Percentiles rank a stretch among this genome's conserved stretches.
These are phyloP conservation scores for Diplodia scrobiculata DNA, from an alignment of 2,329 filamentous ascomycete species.

Conservation along the genomic window DNA sequence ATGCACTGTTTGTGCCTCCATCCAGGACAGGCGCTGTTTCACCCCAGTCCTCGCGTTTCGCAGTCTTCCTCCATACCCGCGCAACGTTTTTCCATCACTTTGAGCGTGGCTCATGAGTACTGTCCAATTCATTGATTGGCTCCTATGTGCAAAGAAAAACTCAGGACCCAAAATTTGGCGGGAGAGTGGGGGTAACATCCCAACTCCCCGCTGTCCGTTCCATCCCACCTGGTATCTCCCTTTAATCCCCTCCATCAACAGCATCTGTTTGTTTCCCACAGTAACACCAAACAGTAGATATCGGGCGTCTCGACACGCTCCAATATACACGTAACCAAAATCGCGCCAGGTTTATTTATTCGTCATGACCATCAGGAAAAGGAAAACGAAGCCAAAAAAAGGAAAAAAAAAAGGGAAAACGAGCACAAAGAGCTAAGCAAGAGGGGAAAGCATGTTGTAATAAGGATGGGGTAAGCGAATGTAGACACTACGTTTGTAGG, in stretches of 20 bases:
- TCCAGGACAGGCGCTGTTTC: neutral
- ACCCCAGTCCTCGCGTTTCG: neutral
- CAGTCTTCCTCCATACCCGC: neutral
- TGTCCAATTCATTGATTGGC: constrained; percentile 23
- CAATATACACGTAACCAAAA: constrained; percentile 21
- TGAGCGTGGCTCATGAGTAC: neutral
- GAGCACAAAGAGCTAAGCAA: constrained; percentile 1
- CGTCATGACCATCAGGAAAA: constrained; percentile 24
- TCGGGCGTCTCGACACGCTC: constrained; percentile 1
- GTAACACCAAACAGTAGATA: constrained; percentile 21
- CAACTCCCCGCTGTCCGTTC: constrained; percentile 2
- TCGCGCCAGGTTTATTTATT: constrained; percentile 24
- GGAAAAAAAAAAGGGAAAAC: neutral
- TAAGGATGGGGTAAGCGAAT: constrained; percentile 18
- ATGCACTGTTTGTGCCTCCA: neutral
- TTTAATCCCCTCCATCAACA: constrained; percentile 11
- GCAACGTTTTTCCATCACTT: neutral
- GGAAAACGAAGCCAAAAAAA: constrained; percentile 2
- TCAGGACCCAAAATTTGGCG: neutral
- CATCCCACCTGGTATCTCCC: constrained; percentile 2
- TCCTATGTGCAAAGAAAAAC: constrained; percentile 24
- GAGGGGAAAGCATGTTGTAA: neutral
- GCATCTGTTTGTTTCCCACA: constrained; percentile 21
- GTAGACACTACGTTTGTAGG: constrained; percentile 28
- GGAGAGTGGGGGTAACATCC: neutral